Conservation (phyloP, 352 stramenopile genomes). For the Pythium plurisporium region DNA sequence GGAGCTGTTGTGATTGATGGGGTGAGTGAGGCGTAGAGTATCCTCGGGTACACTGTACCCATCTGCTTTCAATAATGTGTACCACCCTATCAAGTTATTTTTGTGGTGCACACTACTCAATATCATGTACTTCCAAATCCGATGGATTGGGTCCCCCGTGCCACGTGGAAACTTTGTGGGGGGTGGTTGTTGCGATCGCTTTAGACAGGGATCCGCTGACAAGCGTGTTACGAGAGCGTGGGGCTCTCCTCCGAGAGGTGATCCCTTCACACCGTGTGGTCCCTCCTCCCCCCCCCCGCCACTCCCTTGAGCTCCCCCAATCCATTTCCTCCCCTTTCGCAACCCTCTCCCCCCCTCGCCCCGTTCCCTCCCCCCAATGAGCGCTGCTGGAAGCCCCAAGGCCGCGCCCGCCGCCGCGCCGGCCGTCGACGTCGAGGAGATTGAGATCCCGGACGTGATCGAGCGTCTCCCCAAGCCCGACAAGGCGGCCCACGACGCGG, state of each 20-base stretch:
- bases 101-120: neutral
- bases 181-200: slow-evolving; percentile 4
- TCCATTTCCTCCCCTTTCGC: neutral
- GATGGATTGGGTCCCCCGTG: neutral
- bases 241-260: neutral
- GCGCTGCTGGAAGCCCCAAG: slow-evolving; percentile 32
- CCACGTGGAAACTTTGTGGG: slow-evolving; percentile 9
- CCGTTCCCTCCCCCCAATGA: slow-evolving; percentile 25
- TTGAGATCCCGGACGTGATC: slow-evolving; percentile 74
- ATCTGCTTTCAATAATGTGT: neutral
- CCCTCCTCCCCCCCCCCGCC: neutral
- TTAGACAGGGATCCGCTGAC: slow-evolving; percentile 18
- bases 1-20: too few relatives aligned
- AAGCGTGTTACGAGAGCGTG: slow-evolving; percentile 10
- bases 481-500: slow-evolving; percentile 88
- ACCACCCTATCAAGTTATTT: neutral
- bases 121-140: neutral
- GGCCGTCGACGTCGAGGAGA: slow-evolving; percentile 32
- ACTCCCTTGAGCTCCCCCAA: slow-evolving; percentile 1
- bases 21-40: too few relatives aligned
- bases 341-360: neutral
- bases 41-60: too few relatives aligned
- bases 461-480: slow-evolving; percentile 80
- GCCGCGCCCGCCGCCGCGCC: slow-evolving; percentile 9
- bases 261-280: neutral